phyloP scores from a whole-genome alignment of 2,329 filamentous ascomycete species.

The Ascochyta fabae region DNA sequence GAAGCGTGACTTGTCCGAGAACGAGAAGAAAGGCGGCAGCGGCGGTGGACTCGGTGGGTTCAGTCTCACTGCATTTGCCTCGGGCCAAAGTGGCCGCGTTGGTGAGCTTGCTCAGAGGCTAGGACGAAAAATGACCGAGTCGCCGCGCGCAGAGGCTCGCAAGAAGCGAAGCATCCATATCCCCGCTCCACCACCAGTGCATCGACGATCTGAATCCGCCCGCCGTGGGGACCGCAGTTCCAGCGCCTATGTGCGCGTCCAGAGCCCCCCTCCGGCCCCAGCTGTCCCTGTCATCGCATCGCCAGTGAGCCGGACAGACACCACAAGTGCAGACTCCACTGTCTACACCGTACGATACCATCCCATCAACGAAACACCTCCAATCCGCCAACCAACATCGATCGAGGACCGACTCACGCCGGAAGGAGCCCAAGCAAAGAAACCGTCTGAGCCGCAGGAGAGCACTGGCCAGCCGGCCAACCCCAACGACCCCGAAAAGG shows the following conservation, averaged over 20 bases:
- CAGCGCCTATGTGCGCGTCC: constrained; percentile 39
- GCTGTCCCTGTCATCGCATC: constrained; percentile 55
- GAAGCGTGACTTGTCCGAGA: constrained; percentile 44
- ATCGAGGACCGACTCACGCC: constrained; percentile 25
- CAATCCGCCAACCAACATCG: constrained; percentile 23
- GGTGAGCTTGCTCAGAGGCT: constrained; percentile 38
- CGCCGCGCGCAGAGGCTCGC: constrained; percentile 34
- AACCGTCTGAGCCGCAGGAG: constrained; percentile 8
- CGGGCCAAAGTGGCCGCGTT: constrained; percentile 34
- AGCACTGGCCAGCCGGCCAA: constrained; percentile 16
- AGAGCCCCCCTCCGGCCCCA: constrained; percentile 53
- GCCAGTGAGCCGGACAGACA: constrained; percentile 66
- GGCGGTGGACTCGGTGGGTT: constrained; percentile 32
- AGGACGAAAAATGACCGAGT: constrained; percentile 37
- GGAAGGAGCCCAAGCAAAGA: constrained; percentile 9
- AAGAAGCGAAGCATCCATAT: constrained; percentile 44
- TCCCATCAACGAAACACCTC: constrained; percentile 55
- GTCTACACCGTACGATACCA: constrained; percentile 70
- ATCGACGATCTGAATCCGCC: constrained; percentile 36
- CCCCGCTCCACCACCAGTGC: constrained; percentile 39
- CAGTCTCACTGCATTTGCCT: constrained; percentile 30
- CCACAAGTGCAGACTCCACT: constrained; percentile 67
- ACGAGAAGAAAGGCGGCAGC: constrained; percentile 31
- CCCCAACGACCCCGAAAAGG: constrained; percentile 41
- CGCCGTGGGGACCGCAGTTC: constrained; percentile 33